Percentiles rank a stretch among this genome's conserved stretches.
Evolutionary conservation across 306 rosid species (phyloP).

Genomic region (Corylus heterophylla): DNA sequence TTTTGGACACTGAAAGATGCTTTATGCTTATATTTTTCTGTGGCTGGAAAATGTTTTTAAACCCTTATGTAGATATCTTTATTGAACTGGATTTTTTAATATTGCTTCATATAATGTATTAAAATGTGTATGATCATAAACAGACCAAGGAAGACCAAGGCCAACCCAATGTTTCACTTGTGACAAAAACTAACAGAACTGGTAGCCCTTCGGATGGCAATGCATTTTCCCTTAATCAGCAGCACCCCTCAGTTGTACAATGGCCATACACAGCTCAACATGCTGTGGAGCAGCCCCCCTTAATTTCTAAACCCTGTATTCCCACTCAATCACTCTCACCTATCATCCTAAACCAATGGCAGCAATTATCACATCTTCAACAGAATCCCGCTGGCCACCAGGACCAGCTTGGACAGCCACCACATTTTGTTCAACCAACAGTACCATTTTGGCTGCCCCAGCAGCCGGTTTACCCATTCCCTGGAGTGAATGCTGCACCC

Average conservation of each 20-base stretch:
- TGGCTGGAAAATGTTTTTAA: neutral
- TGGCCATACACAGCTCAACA: conserved; percentile 34
- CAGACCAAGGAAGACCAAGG: conserved; percentile 41
- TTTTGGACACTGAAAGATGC: neutral
- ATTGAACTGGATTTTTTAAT: neutral
- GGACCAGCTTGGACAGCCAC: conserved; percentile 33
- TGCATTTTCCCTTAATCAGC: conserved; percentile 28
- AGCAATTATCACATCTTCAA: conserved; percentile 35
- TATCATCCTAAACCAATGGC: conserved; percentile 38
- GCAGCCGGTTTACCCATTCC: conserved; percentile 21
- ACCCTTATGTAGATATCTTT: neutral
- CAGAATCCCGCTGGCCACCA: conserved; percentile 14
- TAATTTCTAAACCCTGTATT: conserved; percentile 23
- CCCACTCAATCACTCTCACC: conserved; percentile 38
- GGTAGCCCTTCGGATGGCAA: conserved; percentile 24
- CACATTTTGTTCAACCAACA: conserved; percentile 26
- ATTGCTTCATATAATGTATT: neutral
- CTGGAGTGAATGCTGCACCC: conserved; percentile 32
- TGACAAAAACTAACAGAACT: conserved; percentile 11
- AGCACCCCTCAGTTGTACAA: conserved; percentile 27
- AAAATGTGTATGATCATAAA: conserved; percentile 27
- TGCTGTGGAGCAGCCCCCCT: conserved; percentile 30
- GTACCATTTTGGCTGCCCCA: conserved; percentile 45
- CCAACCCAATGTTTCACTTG: conserved; percentile 10
- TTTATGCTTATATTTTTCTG: neutral